Evolutionary conservation across 805 yeast species (phyloP).

Genomic region (Clavispora fructus): DNA sequence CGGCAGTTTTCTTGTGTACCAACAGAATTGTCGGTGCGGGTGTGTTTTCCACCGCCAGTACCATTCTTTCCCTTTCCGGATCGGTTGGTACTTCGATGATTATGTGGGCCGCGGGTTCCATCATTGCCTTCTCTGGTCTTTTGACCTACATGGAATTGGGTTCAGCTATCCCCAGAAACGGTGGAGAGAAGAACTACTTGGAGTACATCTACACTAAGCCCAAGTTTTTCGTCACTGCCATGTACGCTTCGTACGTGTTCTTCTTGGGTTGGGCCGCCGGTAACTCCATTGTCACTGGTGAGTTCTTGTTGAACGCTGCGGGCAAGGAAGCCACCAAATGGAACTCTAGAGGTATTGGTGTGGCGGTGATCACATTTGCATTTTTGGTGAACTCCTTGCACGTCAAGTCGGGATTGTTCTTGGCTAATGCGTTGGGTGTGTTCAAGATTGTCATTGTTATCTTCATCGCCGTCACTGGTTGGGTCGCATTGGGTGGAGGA

Average conservation of each 20-base stretch:
- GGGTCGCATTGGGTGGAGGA: conserved; percentile 79
- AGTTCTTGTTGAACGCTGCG: conserved; percentile 71
- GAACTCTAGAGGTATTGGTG: conserved; percentile 74
- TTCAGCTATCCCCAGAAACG: conserved; percentile 68
- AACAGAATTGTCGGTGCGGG: conserved; percentile 20
- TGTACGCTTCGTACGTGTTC: conserved; percentile 64
- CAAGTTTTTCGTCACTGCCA: conserved; percentile 53
- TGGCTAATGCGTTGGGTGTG: conserved; percentile 61
- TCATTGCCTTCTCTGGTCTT: conserved; percentile 48
- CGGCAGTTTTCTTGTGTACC: conserved; percentile 25
- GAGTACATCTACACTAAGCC: conserved; percentile 70
- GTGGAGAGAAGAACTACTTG: conserved; percentile 81
- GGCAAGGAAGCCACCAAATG: conserved; percentile 62
- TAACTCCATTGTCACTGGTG: conserved; percentile 75
- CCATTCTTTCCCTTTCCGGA: conserved; percentile 38
- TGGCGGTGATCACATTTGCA: conserved; percentile 68
- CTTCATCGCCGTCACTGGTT: conserved; percentile 70
- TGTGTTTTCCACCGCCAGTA: conserved; percentile 17
- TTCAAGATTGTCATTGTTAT: conserved; percentile 69
- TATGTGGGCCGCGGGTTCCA: conserved; percentile 70
- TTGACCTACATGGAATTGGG: conserved; percentile 80
- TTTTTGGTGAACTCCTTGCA: conserved; percentile 57
- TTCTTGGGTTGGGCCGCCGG: conserved; percentile 85
- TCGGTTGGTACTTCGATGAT: conserved; percentile 68
- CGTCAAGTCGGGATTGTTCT: conserved; percentile 60